These are phyloP conservation scores for Cercospora zeae-maydis DNA, from an alignment of 2,329 filamentous ascomycete genomes.

Conservation along the genomic window DNA sequence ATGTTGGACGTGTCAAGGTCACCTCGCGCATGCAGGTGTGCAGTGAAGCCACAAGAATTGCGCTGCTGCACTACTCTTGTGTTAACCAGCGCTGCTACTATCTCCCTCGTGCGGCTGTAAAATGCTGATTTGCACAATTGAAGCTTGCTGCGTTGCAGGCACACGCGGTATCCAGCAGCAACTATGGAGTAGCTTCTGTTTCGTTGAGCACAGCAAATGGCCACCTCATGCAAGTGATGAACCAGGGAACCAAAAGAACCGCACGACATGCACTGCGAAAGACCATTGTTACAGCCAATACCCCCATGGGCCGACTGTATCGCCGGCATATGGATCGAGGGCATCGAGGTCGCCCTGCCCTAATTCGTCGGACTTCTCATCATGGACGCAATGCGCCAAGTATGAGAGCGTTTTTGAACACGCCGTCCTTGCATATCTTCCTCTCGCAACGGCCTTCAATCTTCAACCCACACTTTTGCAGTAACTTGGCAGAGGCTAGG, in stretches of 20 bases:
- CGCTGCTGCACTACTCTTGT: not conserved
- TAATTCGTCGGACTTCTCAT: not conserved
- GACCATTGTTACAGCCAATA: not conserved
- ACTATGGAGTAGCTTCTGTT: not conserved
- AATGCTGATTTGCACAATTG: not conserved
- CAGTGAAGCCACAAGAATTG: not conserved
- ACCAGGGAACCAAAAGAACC: not conserved
- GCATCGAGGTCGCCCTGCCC: not conserved
- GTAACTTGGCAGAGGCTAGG: constrained; percentile 35
- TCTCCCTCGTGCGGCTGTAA: not conserved
- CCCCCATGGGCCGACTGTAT: not conserved
- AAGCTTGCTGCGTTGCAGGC: not conserved
- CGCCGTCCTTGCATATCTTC: constrained; percentile 37
- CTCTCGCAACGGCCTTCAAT: constrained; percentile 38
- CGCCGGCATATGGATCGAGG: not conserved
- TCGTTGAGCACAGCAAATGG: not conserved
- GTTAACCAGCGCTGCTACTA: not conserved
- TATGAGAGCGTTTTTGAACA: constrained; percentile 33
- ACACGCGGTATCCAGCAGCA: not conserved
- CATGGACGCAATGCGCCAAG: constrained; percentile 37
- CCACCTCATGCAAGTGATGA: not conserved
- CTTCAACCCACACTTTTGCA: constrained; percentile 40
- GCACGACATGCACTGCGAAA: not conserved
- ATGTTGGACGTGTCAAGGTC: not conserved
- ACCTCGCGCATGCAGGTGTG: not conserved